These are phyloP conservation scores for Henckelia pumila DNA, from an alignment of 257 asterid genomes.

Conservation along the genomic window DNA sequence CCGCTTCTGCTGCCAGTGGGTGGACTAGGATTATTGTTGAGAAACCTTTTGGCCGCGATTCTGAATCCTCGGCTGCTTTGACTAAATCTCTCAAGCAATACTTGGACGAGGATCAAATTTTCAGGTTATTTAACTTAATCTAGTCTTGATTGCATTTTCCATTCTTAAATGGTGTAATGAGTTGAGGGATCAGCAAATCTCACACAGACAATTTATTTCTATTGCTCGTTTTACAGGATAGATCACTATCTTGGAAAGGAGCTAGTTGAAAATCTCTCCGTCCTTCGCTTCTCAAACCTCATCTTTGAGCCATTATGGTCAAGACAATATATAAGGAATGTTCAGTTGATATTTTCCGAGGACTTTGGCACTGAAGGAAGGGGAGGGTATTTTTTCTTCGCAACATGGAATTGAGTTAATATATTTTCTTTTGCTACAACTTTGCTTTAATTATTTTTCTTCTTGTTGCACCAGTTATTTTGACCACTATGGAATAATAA, in stretches of 20 bases:
- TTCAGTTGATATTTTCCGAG: slow-evolving; percentile 93
- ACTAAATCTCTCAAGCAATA: slow-evolving; percentile 81
- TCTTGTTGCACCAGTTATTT: slow-evolving; percentile 59
- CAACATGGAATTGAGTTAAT: slow-evolving; percentile 13
- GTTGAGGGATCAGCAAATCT: neutral
- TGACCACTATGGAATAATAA: slow-evolving; percentile 84
- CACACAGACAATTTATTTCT: neutral
- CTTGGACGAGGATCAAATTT: slow-evolving; percentile 87
- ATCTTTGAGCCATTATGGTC: slow-evolving; percentile 97
- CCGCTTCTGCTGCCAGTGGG: slow-evolving; percentile 80
- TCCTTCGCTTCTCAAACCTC: slow-evolving; percentile 90
- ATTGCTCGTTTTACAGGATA: slow-evolving; percentile 52
- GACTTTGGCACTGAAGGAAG: slow-evolving; percentile 99
- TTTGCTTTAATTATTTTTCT: slow-evolving; percentile 20
- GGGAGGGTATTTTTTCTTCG: slow-evolving; percentile 72
- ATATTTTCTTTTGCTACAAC: neutral
- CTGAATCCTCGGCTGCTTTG: slow-evolving; percentile 92
- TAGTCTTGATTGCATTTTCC: neutral
- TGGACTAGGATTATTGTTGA: slow-evolving; percentile 98
- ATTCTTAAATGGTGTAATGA: neutral
- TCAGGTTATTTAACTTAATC: slow-evolving; percentile 44
- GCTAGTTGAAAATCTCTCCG: slow-evolving; percentile 95
- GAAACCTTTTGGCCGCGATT: slow-evolving; percentile 97
- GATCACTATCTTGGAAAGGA: slow-evolving; percentile 99
- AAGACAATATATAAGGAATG: slow-evolving; percentile 90